A percentile compares a stretch with the other conserved stretches of the same genome.
Conservation (phyloP, 164 flowering plant species). For the Hamamelis virginiana region DNA sequence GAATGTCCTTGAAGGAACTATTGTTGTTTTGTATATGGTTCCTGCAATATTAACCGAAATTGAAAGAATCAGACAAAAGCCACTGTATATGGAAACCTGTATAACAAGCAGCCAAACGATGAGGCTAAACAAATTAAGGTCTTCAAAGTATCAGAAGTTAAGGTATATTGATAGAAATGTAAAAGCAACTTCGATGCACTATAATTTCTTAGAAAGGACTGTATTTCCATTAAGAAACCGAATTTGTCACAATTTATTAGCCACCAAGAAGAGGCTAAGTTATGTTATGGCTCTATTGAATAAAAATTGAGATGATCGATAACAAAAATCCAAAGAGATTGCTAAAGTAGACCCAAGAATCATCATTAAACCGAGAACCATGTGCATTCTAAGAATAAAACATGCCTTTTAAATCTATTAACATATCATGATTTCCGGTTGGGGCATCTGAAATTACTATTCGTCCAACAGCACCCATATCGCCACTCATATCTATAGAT, state of each 20-base stretch:
- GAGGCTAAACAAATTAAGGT: not conserved
- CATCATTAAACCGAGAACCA: not conserved
- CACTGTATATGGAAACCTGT: slow-evolving; percentile 2
- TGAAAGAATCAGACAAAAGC: slow-evolving; percentile 11
- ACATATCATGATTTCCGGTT: slow-evolving; percentile 60
- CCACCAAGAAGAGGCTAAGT: not conserved
- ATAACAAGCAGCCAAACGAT: not conserved
- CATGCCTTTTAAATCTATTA: slow-evolving; percentile 83
- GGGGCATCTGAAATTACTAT: slow-evolving; percentile 59
- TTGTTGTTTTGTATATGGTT: slow-evolving; percentile 82
- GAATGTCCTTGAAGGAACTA: slow-evolving; percentile 89
- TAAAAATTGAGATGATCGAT: not conserved
- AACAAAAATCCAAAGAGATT: not conserved
- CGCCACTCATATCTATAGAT: slow-evolving; percentile 95
- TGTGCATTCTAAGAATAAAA: not conserved
- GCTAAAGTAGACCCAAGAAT: not conserved
- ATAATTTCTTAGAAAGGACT: not conserved
- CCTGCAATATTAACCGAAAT: slow-evolving; percentile 45
- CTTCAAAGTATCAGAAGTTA: not conserved
- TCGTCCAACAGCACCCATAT: slow-evolving; percentile 93
- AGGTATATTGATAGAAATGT: not conserved
- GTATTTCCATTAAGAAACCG: not conserved
- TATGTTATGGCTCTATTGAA: too few species aligned
- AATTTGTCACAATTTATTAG: not conserved
- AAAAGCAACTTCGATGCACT: not conserved